phyloP scores from a whole-genome alignment of 2,329 filamentous ascomycete genomes.

The Exophiala oligosperma region DNA sequence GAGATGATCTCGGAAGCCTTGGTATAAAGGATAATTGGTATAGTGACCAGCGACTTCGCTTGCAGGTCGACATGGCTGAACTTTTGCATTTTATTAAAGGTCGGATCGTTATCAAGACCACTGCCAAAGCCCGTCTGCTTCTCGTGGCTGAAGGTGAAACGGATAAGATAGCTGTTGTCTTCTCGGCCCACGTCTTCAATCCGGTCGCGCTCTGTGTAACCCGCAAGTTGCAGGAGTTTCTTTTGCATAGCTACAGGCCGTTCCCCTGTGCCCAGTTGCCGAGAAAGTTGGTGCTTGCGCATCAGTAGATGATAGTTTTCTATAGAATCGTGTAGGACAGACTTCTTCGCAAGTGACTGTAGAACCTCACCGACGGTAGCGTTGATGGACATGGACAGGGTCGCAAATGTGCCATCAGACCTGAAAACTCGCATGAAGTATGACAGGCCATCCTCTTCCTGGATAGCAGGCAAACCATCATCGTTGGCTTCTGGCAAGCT shows the following conservation, averaged over 20 bases:
- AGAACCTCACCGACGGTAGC: constrained; percentile 85
- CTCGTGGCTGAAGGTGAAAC: constrained; percentile 90
- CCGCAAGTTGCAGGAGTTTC: constrained; percentile 82
- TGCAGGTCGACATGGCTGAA: constrained; percentile 92
- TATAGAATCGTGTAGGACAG: constrained; percentile 82
- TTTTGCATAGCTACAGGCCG: constrained; percentile 90
- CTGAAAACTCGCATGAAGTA: constrained; percentile 97
- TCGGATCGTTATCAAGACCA: constrained; percentile 72
- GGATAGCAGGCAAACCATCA: constrained; percentile 62
- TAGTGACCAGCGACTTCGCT: constrained; percentile 86
- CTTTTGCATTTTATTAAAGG: constrained; percentile 79
- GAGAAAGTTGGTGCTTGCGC: constrained; percentile 85
- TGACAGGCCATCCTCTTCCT: constrained; percentile 71
- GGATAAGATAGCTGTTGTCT: constrained; percentile 94
- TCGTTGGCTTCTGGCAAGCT: constrained; percentile 56
- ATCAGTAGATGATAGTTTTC: constrained; percentile 96
- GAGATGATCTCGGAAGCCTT: constrained; percentile 92
- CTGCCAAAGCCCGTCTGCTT: constrained; percentile 80
- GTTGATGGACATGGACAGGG: constrained; percentile 79
- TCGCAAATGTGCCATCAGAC: constrained; percentile 90
- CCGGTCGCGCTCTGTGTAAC: constrained; percentile 81
- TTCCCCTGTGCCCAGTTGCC: constrained; percentile 76
- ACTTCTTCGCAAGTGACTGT: constrained; percentile 89
- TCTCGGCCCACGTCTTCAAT: constrained; percentile 93
- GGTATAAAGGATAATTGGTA: constrained; percentile 90